phyloP scores from a whole-genome alignment of 768 basidiomycete species.

The Tulasnella sp. region DNA sequence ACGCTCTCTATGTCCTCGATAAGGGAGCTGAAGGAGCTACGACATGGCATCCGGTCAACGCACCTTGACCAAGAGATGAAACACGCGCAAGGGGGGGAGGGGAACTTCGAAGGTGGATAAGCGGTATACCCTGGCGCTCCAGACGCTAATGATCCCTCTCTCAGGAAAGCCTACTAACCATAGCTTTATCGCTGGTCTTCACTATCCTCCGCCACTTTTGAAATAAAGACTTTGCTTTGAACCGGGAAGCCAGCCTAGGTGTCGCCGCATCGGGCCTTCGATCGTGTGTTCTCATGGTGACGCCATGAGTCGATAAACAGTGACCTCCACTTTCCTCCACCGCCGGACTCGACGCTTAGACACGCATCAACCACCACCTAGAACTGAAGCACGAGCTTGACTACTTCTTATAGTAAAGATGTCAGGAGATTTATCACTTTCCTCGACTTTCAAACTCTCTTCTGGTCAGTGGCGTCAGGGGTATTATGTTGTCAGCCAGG shows the following conservation, averaged over 20 bases:
- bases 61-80: constrained; percentile 24
- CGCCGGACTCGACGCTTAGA: not conserved
- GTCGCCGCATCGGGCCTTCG: not conserved
- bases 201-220: not conserved
- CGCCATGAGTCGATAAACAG: not conserved
- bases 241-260: not conserved
- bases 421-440: not conserved
- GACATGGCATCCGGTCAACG: constrained; percentile 80
- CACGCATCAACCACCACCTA: not conserved
- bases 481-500: not conserved
- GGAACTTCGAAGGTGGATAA: not conserved
- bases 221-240: not conserved
- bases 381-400: not conserved
- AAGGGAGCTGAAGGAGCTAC: constrained; percentile 66
- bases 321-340: constrained; percentile 8
- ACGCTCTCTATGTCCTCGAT: constrained; percentile 63
- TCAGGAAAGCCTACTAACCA: not conserved
- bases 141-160: not conserved
- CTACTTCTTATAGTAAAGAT: not conserved
- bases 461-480: constrained; percentile 1
- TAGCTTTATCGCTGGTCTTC: not conserved
- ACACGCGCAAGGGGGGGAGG: not conserved
- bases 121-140: not conserved
- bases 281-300: not conserved
- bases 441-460: not conserved